Conservation (phyloP, 2,329 filamentous ascomycete species). For the Colletotrichum kahawae region DNA sequence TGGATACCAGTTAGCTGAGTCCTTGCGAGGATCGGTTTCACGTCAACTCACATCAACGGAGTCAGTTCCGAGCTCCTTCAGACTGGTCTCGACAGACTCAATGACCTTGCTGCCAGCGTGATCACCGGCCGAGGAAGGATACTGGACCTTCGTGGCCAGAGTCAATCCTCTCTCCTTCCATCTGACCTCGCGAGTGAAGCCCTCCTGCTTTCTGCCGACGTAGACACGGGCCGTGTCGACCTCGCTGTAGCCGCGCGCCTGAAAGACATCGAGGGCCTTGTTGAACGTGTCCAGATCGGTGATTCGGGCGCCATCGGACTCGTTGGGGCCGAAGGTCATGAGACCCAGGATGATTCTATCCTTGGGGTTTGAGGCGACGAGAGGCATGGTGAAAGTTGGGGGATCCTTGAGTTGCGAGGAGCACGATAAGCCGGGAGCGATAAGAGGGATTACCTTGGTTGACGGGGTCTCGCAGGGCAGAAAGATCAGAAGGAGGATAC, state of each 20-base stretch:
- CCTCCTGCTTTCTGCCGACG: constrained; percentile 75
- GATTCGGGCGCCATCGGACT: constrained; percentile 69
- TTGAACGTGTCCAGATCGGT: constrained; percentile 72
- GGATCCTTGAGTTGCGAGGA: neutral
- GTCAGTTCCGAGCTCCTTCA: constrained; percentile 75
- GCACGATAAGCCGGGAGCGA: neutral
- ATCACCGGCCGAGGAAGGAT: constrained; percentile 62
- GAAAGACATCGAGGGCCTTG: constrained; percentile 74
- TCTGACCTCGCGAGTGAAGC: constrained; percentile 73
- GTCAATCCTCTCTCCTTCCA: constrained; percentile 83
- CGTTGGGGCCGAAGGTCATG: constrained; percentile 81
- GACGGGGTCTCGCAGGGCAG: neutral
- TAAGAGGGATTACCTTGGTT: neutral
- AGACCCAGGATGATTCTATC: constrained; percentile 80
- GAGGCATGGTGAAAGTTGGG: constrained; percentile 45
- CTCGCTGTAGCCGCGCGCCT: constrained; percentile 81
- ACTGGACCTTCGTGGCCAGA: constrained; percentile 77
- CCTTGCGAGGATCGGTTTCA: neutral
- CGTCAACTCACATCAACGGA: constrained; percentile 65
- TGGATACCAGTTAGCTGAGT: neutral
- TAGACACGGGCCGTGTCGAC: constrained; percentile 85
- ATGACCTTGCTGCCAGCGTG: constrained; percentile 70
- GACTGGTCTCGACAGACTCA: constrained; percentile 68
- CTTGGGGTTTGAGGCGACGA: constrained; percentile 50
- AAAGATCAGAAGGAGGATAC: neutral